Percentiles rank a stretch among this genome's conserved stretches.
These are phyloP conservation scores for Aspergillus panamensis DNA, from an alignment of 495 filamentous ascomycete genomes.

Conservation along the genomic window DNA sequence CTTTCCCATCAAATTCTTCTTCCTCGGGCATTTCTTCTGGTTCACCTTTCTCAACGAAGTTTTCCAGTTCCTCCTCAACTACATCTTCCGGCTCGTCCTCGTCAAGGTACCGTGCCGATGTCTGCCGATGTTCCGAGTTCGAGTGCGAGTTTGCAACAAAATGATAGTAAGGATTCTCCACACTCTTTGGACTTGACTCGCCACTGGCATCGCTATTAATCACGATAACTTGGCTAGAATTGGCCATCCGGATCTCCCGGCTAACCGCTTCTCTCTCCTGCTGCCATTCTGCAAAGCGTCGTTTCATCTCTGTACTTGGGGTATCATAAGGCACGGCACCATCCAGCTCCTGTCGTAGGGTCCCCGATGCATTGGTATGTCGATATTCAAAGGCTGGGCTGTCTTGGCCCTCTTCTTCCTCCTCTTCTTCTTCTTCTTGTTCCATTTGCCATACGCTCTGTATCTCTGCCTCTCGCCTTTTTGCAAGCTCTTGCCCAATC, in stretches of 20 bases:
- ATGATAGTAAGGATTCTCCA: not conserved
- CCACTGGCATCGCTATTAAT: conserved; percentile 46
- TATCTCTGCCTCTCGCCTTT: conserved; percentile 23
- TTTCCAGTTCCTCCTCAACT: not conserved
- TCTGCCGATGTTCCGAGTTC: not conserved
- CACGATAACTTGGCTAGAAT: conserved; percentile 46
- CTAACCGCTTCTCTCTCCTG: conserved; percentile 49
- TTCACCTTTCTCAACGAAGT: not conserved
- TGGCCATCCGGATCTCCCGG: conserved; percentile 46
- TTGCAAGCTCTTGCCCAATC: conserved; percentile 50
- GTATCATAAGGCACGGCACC: conserved; percentile 8
- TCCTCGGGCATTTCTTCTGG: not conserved
- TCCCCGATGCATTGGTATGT: conserved; percentile 8
- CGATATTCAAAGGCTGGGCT: not conserved
- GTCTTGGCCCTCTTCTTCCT: not conserved
- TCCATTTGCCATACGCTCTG: conserved; percentile 6
- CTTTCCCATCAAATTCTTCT: conserved; percentile 3
- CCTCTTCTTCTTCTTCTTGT: conserved; percentile 4
- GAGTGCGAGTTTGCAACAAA: not conserved
- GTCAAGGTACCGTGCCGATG: not conserved
- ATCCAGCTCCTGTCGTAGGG: conserved; percentile 15
- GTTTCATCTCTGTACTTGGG: conserved; percentile 24
- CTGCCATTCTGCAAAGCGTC: conserved; percentile 47
- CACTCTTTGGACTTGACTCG: conserved; percentile 4
- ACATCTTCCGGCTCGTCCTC: not conserved